Evolutionary conservation across 208 protist species (phyloP).

Genomic region (Strigomonas galati): DNA sequence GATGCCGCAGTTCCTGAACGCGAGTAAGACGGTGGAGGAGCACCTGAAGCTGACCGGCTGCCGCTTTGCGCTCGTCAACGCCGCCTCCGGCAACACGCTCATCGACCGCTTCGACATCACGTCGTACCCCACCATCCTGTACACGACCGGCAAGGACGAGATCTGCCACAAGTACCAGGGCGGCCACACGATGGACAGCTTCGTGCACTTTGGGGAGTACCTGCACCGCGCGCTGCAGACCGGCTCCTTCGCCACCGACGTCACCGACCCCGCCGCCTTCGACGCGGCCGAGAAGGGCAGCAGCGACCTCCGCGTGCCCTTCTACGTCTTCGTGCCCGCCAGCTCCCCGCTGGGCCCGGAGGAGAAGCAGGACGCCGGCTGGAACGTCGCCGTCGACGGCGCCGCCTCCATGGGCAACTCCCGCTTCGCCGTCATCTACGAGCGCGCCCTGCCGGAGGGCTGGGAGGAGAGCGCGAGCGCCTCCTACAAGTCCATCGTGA

Average conservation of each 20-base stretch:
- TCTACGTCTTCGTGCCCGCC: slow-evolving; percentile 64
- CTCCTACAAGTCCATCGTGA: slow-evolving; percentile 42
- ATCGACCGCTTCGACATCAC: slow-evolving; percentile 52
- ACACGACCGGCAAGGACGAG: slow-evolving; percentile 65
- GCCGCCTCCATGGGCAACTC: slow-evolving; percentile 63
- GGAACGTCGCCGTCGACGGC: slow-evolving; percentile 57
- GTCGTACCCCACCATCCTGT: slow-evolving; percentile 67
- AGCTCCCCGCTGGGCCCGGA: slow-evolving; percentile 20
- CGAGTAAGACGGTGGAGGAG: slow-evolving; percentile 28
- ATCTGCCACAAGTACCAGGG: slow-evolving; percentile 58
- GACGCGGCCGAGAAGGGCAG: slow-evolving; percentile 27
- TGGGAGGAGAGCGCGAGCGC: slow-evolving; percentile 30
- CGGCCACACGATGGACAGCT: slow-evolving; percentile 41
- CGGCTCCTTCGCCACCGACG: slow-evolving; percentile 62
- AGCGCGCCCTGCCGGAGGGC: slow-evolving; percentile 25
- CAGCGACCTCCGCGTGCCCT: slow-evolving; percentile 44
- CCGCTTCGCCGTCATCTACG: slow-evolving; percentile 69
- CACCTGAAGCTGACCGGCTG: slow-evolving; percentile 31
- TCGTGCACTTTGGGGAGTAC: slow-evolving; percentile 56
- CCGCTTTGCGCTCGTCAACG: slow-evolving; percentile 59
- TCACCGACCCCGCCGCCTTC: slow-evolving; percentile 43
- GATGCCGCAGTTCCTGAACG: slow-evolving; percentile 71
- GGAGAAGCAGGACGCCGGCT: slow-evolving; percentile 30
- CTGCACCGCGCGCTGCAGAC: slow-evolving; percentile 38
- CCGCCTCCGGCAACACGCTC: slow-evolving; percentile 36